phyloP scores from a whole-genome alignment of 2,329 filamentous ascomycete genomes.

The Penicillium palitans region DNA sequence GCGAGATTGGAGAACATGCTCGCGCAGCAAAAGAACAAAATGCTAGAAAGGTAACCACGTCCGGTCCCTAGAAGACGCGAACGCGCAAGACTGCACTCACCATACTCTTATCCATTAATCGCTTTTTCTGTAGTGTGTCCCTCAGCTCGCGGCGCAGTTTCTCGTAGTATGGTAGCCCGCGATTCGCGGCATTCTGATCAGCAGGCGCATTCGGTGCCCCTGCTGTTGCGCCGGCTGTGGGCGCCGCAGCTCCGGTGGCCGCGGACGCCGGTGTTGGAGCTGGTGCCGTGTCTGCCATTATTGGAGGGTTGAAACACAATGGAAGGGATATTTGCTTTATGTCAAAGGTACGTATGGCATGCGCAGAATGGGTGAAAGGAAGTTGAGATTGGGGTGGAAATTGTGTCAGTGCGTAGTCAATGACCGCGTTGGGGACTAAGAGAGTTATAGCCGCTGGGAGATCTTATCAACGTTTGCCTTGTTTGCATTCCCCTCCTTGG shows the following conservation, averaged over 20 bases:
- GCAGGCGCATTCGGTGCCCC: conserved; percentile 25
- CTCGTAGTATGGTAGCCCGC: conserved; percentile 68
- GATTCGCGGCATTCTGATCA: conserved; percentile 35
- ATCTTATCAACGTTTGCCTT: conserved; percentile 31
- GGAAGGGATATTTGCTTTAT: not conserved
- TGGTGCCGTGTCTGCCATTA: conserved; percentile 46
- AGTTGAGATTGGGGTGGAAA: not conserved
- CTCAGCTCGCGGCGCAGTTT: conserved; percentile 67
- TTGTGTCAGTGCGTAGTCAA: not conserved
- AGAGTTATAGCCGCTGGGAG: not conserved
- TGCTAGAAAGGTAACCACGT: not conserved
- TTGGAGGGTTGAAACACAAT: not conserved
- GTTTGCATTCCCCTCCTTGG: conserved; percentile 34
- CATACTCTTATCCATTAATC: conserved; percentile 61
- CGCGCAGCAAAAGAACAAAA: not conserved
- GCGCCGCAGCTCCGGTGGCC: conserved; percentile 21
- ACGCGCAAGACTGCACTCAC: conserved; percentile 39
- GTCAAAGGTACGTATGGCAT: not conserved
- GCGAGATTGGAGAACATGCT: not conserved
- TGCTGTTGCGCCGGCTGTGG: conserved; percentile 23
- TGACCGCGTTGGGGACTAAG: conserved; percentile 8
- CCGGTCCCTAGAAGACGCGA: not conserved
- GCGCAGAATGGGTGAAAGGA: not conserved
- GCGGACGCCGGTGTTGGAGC: conserved; percentile 28
- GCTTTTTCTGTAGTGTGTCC: conserved; percentile 66